These are phyloP conservation scores for Blepharisma stoltei DNA, from an alignment of 73 alveolate species.

Conservation along the genomic window DNA sequence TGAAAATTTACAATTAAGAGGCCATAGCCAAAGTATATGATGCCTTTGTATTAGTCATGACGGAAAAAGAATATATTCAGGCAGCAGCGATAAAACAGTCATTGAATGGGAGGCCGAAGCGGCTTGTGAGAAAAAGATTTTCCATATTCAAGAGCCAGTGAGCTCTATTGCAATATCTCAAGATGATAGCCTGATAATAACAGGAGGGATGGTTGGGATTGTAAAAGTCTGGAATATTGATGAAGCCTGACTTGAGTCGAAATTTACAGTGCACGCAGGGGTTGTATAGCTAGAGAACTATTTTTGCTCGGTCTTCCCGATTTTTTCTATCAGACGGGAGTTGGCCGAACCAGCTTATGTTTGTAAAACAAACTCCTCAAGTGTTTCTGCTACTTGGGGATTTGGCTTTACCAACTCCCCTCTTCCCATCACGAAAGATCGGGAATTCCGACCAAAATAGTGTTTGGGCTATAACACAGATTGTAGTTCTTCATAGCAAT, in stretches of 20 bases:
- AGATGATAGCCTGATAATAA: not conserved
- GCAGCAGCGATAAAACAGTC: not conserved
- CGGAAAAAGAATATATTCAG: not conserved
- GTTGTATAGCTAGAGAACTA: no score
- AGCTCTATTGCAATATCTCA: no score
- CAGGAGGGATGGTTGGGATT: constrained; percentile 2
- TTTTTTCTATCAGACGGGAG: no score
- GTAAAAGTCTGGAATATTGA: constrained; percentile 2
- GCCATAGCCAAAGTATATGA: not conserved
- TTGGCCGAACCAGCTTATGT: no score
- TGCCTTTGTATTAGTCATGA: not conserved
- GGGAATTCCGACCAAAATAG: no score
- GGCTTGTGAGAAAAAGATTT: no score
- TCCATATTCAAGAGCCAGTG: no score
- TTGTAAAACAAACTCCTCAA: no score
- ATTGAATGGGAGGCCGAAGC: not conserved
- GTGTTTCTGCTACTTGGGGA: no score
- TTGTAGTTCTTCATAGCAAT: not conserved
- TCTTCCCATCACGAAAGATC: no score
- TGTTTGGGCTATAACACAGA: not conserved
- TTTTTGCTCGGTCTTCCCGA: no score
- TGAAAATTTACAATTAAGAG: not conserved
- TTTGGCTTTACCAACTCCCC: no score
- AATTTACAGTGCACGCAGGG: not conserved
- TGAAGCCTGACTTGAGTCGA: constrained; percentile 5